Evolutionary conservation across 345 rosid species (phyloP).

Genomic region (Eucalyptus tenuipes): DNA sequence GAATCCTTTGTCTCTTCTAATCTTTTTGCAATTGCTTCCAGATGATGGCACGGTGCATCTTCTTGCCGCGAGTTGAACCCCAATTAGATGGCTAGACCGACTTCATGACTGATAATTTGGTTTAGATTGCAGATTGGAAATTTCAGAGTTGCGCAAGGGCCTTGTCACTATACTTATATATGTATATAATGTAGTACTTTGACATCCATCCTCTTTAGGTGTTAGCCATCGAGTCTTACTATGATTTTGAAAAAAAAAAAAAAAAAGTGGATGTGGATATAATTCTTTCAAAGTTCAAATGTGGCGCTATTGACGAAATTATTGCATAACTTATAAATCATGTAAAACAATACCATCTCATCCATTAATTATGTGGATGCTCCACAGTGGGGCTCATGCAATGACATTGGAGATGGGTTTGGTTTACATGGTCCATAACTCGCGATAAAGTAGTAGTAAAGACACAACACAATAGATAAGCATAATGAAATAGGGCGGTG

Average conservation of each 20-base stretch:
- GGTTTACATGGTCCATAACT: background rate
- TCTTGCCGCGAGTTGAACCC: background rate
- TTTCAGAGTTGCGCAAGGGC: background rate
- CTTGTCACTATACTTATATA: background rate
- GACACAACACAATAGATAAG: background rate
- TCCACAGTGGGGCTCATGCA: rapidly evolving
- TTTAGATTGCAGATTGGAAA: background rate
- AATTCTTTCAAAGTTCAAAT: background rate
- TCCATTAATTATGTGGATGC: background rate
- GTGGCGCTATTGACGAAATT: background rate
- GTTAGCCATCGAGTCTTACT: background rate
- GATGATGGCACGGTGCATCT: background rate
- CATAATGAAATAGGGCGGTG: background rate
- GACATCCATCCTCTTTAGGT: background rate
- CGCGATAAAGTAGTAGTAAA: background rate
- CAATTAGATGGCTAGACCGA: background rate
- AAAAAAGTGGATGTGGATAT: background rate
- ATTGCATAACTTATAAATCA: background rate
- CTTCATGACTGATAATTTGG: background rate
- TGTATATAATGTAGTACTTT: background rate
- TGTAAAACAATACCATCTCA: background rate
- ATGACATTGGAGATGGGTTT: background rate
- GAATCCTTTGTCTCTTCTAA: background rate
- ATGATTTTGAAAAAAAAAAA: background rate
- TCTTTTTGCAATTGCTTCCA: background rate